Evolutionary conservation across 768 basidiomycete species (phyloP).

Genomic region (Collybia nuda): DNA sequence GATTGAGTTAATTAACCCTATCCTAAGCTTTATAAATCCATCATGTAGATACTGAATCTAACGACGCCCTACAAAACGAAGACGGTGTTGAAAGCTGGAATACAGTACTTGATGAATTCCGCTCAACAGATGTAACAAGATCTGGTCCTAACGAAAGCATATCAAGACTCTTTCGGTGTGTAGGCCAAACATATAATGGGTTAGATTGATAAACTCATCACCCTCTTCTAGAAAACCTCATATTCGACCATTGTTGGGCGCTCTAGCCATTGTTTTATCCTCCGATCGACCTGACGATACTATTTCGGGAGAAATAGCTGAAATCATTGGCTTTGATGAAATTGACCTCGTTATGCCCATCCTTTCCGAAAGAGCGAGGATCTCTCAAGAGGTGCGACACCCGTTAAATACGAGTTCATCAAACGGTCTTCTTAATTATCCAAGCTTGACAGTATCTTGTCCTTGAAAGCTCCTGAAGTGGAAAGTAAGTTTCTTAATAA

Average conservation of each 20-base stretch:
- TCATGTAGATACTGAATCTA: background rate
- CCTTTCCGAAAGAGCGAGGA: conserved; percentile 49
- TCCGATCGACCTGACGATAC: conserved; percentile 59
- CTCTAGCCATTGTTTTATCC: conserved; percentile 40
- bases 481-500: background rate
- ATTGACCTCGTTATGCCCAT: conserved; percentile 78
- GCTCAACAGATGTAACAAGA: background rate
- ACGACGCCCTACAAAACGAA: conserved; percentile 8
- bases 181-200: conserved; percentile 4
- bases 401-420: background rate
- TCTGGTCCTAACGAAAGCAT: conserved; percentile 2
- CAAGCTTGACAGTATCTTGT: no score
- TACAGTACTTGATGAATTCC: conserved; percentile 33
- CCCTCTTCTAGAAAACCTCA: conserved; percentile 22
- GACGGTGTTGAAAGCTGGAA: conserved; percentile 18
- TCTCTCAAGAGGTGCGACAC: conserved; percentile 47
- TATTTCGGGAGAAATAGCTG: conserved; percentile 76
- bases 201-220: background rate
- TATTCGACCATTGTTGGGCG: conserved; percentile 22
- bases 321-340: conserved; percentile 81
- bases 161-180: conserved; percentile 23
- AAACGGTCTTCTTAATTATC: no score
- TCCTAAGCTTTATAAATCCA: no score
- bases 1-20: no score
- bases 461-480: background rate